These are phyloP conservation scores for Solanum commersonii DNA, from an alignment of 257 asterid genomes.

Conservation along the genomic window DNA sequence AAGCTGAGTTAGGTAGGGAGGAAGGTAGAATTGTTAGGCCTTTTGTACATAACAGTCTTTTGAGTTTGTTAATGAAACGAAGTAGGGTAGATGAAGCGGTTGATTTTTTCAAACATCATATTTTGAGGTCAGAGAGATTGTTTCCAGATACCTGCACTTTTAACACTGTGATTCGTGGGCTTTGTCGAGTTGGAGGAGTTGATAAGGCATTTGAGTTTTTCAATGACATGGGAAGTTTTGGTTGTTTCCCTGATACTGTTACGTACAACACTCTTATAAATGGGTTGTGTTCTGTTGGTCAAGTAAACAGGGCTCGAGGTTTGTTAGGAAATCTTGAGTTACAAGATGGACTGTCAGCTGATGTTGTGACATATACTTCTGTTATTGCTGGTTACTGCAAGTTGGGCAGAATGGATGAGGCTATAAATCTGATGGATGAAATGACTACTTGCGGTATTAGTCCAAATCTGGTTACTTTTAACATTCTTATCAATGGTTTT, in stretches of 20 bases:
- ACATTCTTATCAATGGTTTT: constrained; percentile 63
- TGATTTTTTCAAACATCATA: constrained; percentile 40
- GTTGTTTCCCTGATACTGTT: constrained; percentile 54
- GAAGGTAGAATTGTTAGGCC: constrained; percentile 34
- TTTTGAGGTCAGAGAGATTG: constrained; percentile 47
- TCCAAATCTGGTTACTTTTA: constrained; percentile 59
- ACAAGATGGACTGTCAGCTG: constrained; percentile 39
- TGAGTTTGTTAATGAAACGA: constrained; percentile 44
- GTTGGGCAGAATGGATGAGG: constrained; percentile 50
- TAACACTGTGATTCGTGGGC: constrained; percentile 68
- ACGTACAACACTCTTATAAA: constrained; percentile 59
- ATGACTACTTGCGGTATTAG: constrained; percentile 45
- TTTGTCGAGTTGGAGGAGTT: constrained; percentile 52
- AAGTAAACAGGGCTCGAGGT: constrained; percentile 44
- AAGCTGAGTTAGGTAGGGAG: constrained; percentile 34
- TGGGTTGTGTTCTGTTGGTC: constrained; percentile 63
- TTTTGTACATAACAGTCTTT: constrained; percentile 48
- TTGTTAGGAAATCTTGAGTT: constrained; percentile 48
- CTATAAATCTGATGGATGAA: constrained; percentile 42
- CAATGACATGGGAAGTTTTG: constrained; percentile 41
- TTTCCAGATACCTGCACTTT: constrained; percentile 55
- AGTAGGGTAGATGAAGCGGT: constrained; percentile 60
- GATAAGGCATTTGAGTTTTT: constrained; percentile 63
- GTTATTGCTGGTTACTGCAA: constrained; percentile 74
- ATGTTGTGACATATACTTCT: constrained; percentile 72